These are phyloP conservation scores for Neopestalotiopsis rosae DNA, from an alignment of 2,329 filamentous ascomycete species.

Conservation along the genomic window DNA sequence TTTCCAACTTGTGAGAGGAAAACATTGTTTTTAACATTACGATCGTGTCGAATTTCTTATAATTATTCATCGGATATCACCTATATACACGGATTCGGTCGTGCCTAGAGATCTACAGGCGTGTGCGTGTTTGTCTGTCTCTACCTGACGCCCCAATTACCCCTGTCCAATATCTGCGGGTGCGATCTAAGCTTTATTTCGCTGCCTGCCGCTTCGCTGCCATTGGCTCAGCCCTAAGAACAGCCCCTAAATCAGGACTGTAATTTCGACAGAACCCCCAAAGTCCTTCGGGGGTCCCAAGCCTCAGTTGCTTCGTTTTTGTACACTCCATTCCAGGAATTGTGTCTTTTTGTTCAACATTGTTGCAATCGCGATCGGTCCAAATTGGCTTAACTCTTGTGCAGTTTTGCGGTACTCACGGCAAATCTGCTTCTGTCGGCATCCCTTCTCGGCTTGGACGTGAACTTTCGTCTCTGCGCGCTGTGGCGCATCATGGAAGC, in stretches of 20 bases:
- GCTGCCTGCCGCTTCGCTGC: constrained; percentile 10
- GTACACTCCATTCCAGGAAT: background rate
- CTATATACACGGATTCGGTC: background rate
- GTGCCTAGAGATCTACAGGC: background rate
- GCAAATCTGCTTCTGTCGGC: background rate
- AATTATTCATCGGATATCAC: background rate
- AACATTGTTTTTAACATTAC: background rate
- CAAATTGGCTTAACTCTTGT: background rate
- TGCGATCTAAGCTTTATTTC: constrained; percentile 12
- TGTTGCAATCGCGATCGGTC: background rate
- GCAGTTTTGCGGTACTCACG: background rate
- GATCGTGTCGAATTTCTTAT: background rate
- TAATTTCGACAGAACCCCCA: constrained; percentile 11
- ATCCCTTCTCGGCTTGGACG: background rate
- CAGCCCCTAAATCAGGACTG: constrained; percentile 14
- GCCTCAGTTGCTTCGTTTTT: background rate
- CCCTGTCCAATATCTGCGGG: constrained; percentile 13
- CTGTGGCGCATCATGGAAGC: constrained; percentile 5
- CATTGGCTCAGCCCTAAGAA: constrained; percentile 16
- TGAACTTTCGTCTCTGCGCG: background rate
- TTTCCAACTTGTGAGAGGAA: background rate
- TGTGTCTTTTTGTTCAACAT: background rate
- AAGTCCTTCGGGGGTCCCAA: background rate
- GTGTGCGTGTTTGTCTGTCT: background rate
- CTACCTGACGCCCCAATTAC: constrained; percentile 8